A percentile compares a stretch with the other conserved stretches of the same genome.
These are phyloP conservation scores for Pichia sp. DNA, from an alignment of 1,139 yeast genomes.

Conservation along the genomic window DNA sequence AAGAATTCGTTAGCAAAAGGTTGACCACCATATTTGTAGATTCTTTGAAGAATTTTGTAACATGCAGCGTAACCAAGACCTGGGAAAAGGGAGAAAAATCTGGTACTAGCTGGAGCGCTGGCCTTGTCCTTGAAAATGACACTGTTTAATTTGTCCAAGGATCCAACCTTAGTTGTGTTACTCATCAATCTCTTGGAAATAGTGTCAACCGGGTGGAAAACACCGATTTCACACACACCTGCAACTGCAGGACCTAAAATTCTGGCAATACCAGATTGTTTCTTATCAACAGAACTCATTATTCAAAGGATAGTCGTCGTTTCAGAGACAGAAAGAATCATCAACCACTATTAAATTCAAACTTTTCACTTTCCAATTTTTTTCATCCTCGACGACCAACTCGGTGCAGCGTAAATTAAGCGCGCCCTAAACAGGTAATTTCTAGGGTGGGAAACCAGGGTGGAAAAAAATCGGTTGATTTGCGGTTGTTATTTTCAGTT, in stretches of 20 bases:
- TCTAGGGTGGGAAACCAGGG: too few species aligned
- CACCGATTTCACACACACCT: conserved; percentile 92
- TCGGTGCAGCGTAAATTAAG: too few species aligned
- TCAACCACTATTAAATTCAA: too few species aligned
- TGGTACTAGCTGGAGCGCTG: conserved; percentile 54
- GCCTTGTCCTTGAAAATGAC: conserved; percentile 88
- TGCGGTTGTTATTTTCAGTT: too few species aligned
- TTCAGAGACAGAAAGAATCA: too few species aligned
- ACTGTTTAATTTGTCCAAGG: conserved; percentile 58
- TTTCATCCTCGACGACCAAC: too few species aligned
- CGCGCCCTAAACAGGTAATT: too few species aligned
- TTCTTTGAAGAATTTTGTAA: conserved; percentile 93
- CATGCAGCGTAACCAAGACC: conserved; percentile 98
- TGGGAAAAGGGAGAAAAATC: conserved; percentile 84
- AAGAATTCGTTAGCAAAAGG: conserved; percentile 95
- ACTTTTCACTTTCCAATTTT: too few species aligned
- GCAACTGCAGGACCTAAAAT: conserved; percentile 96
- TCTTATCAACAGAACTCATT: conserved; percentile 45
- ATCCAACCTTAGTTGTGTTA: conserved; percentile 68
- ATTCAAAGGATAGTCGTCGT: background rate
- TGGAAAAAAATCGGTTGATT: too few species aligned
- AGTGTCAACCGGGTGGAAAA: conserved; percentile 98
- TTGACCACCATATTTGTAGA: conserved; percentile 98
- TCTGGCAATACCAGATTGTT: conserved; percentile 86
- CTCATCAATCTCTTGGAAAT: conserved; percentile 97